Evolutionary conservation across 2,329 filamentous ascomycete genomes (phyloP), one percentile per base, ranked within the genome.

Genomic region (Cladosporium sp.): DNA sequence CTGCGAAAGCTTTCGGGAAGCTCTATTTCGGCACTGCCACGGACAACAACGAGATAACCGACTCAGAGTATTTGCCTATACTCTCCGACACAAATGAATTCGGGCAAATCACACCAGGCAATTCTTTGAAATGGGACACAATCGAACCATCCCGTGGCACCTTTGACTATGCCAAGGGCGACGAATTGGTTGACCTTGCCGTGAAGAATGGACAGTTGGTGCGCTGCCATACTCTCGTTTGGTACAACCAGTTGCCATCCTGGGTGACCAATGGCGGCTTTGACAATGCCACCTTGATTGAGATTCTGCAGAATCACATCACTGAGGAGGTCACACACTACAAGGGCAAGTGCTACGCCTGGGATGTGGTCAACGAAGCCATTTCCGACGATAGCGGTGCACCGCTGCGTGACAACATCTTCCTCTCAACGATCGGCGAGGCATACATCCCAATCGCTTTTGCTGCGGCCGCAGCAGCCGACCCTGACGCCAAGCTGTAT

Each of bases 361-460:
- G 87, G 87, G 87, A 90, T 65, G 87, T 89, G 0, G 82, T 89
- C 21, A 90, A 89, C 74, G 87, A 90, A 78, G 84, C 83, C 5
- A 80, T 88, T 49, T 81, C 84, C 65, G 87, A 89, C 23, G 82
- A 85, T 69, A 55, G 61, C 23, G 68, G 58, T 50, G 86, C 85
- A 16, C 81, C 79, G 8, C 85, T 80, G 76, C 80, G 86, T 65
- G 71, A 79, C 65, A 80, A 76, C 64, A 80, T 88, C 67, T 89
- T 87, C 77, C 82, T 83, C 74, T 74, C 80, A 33, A 81, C 81
- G 35, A 81, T 89, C 21, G 86, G 86, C 26, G 81, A 82, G 12
- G 80, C 81, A 50, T 90, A 84, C 76, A 82, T 89, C 64, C 78
- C 82, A 12, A 79, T 86, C 50, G 85, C 87, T 2, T 89, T 89